Conservation (phyloP, 352 stramenopile species). For the Phytopythium sindhum region DNA sequence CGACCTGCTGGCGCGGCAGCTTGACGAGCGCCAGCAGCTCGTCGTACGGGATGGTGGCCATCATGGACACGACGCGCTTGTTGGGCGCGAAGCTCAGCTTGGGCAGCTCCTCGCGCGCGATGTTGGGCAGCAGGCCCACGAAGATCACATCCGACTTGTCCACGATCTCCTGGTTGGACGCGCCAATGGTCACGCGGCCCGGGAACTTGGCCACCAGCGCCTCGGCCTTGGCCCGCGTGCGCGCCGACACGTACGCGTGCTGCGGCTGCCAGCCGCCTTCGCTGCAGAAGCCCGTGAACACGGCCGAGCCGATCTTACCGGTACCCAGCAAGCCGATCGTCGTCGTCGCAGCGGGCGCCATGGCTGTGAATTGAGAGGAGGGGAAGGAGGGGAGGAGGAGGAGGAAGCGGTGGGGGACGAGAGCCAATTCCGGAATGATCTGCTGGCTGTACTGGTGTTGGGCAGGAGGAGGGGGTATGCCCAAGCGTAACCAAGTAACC, state of each 20-base stretch:
- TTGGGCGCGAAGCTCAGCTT: slow-evolving; percentile 58
- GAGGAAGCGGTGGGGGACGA: neutral
- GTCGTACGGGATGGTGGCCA: slow-evolving; percentile 86
- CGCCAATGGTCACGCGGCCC: slow-evolving; percentile 52
- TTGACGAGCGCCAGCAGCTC: slow-evolving; percentile 70
- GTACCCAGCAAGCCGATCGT: slow-evolving; percentile 78
- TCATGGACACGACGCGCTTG: slow-evolving; percentile 83
- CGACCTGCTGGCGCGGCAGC: slow-evolving; percentile 67
- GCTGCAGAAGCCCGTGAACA: slow-evolving; percentile 80
- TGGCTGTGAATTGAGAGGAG: slow-evolving; percentile 10
- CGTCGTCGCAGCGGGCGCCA: slow-evolving; percentile 50
- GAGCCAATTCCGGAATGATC: neutral
- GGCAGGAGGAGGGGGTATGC: no score
- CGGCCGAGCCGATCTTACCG: slow-evolving; percentile 84
- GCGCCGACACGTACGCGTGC: slow-evolving; percentile 66
- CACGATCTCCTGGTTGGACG: slow-evolving; percentile 79
- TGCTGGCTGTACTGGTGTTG: neutral
- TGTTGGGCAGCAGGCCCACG: slow-evolving; percentile 69
- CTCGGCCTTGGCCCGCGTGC: slow-evolving; percentile 73
- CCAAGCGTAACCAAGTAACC: no score
- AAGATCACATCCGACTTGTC: slow-evolving; percentile 83
- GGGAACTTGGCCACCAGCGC: slow-evolving; percentile 71
- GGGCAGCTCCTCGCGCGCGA: slow-evolving; percentile 66
- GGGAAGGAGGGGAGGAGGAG: neutral
- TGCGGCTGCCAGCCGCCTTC: slow-evolving; percentile 72